A percentile compares a stretch with the other conserved stretches of the same genome.
phyloP scores from a whole-genome alignment of 2,329 filamentous ascomycete species.

The Fusarium pseudograminearum region DNA sequence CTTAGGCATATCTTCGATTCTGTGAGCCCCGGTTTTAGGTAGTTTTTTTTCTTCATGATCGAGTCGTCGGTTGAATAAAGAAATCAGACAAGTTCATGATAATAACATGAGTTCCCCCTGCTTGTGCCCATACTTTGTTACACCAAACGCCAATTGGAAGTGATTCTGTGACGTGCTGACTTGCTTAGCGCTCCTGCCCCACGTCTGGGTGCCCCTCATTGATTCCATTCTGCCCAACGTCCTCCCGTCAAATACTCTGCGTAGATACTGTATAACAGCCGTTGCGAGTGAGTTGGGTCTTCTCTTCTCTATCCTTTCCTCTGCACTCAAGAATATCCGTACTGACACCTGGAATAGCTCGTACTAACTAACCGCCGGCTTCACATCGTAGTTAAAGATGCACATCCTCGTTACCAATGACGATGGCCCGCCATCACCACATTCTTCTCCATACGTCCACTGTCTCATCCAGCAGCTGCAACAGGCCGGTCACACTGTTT shows the following conservation, averaged over 20 bases:
- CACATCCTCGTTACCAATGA: slow-evolving; percentile 80
- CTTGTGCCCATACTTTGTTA: slow-evolving; percentile 9
- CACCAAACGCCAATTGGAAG: slow-evolving; percentile 29
- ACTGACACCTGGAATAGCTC: slow-evolving; percentile 10
- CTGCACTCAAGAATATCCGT: neutral
- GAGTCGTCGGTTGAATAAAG: slow-evolving; percentile 33
- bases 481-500: slow-evolving; percentile 83
- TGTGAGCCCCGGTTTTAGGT: slow-evolving; percentile 38
- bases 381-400: slow-evolving; percentile 55
- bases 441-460: slow-evolving; percentile 85
- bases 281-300: slow-evolving; percentile 11
- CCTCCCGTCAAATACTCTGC: slow-evolving; percentile 24
- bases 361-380: neutral
- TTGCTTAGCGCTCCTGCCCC: slow-evolving; percentile 44
- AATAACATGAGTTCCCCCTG: slow-evolving; percentile 26
- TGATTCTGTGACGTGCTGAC: slow-evolving; percentile 42
- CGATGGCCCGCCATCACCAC: slow-evolving; percentile 81
- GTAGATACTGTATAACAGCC: slow-evolving; percentile 10
- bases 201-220: slow-evolving; percentile 42
- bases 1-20: slow-evolving; percentile 36
- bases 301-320: neutral
- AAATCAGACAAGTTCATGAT: slow-evolving; percentile 42
- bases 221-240: slow-evolving; percentile 29
- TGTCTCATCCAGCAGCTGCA: slow-evolving; percentile 78
- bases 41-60: slow-evolving; percentile 37